Base-by-base conservation (phyloP, 2,329 filamentous ascomycete species). In the Arthrobotrys pseudoclavata region DNA sequence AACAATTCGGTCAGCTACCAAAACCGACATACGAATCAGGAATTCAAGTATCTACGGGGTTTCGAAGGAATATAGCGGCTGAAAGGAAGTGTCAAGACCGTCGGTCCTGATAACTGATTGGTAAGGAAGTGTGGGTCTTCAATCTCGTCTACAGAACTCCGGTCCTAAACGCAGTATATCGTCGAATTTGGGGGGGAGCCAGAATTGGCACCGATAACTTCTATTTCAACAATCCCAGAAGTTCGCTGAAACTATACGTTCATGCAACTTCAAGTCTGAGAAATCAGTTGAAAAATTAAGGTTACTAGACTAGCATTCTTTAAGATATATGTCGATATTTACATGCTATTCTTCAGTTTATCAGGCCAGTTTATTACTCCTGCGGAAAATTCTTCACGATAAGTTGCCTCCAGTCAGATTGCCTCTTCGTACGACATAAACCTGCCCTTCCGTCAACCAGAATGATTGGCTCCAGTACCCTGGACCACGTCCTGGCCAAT, bases 391-490 rank as follows among this genome's bases (percentile, higher is more conserved):
- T 63, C 55, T 60, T 60, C 34, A 42, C 34, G 10, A 60, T 26
- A 26, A n/a, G 55, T 42, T 60, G 31, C 31, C 52, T 50, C 37
- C 18, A 29, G 52, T 6, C 3, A 42, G 48, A 34, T 29, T 57
- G 3, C 12, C 24, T 9, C n/a, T 40, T 53, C 34, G 24, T 57
- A n/a, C 53, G 34, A 60, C 47, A 37, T 29, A 47, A 60, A 63
- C 24, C 66, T 69, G 50, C 29, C 50, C 50, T 69, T 47, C 48
- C 42, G 50, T 24, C 26, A 22, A 7, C 20, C 34, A 61, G 20
- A 45, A 60, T 69, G 72, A 76, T 76, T 69, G 66, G 72, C 29
- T 53, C 64, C 22, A 31, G 37, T 20, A 64, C 47, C 72, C 72
- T 42, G 48, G 60, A 47, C 37, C 50, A 50, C 37, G 64, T 66